These are phyloP conservation scores for Leucaena leucocephala DNA, from an alignment of 306 rosid species.

Conservation along the genomic window DNA sequence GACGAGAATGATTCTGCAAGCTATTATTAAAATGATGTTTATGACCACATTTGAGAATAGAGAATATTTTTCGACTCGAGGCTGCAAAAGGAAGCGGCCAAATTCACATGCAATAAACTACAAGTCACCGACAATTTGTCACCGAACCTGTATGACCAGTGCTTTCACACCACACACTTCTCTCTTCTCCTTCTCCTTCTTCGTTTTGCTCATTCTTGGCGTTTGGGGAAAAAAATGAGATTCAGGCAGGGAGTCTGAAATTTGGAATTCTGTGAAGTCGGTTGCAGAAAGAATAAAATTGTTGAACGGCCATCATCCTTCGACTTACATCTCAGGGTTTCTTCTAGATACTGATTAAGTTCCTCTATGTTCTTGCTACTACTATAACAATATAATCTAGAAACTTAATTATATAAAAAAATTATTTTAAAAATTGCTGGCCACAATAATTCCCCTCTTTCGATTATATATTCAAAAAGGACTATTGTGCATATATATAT, in stretches of 20 bases:
- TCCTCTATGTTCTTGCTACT: not conserved
- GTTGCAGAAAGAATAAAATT: not conserved
- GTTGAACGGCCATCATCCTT: not conserved
- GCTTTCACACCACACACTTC: not conserved
- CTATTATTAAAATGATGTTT: not conserved
- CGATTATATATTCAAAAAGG: not conserved
- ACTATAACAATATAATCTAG: not conserved
- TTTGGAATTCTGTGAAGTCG: not conserved
- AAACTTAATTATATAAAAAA: not conserved
- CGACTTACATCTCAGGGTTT: not conserved
- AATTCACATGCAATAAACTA: not conserved
- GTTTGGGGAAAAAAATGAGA: no score
- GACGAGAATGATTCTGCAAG: not conserved
- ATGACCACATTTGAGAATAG: not conserved
- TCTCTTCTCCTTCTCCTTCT: not conserved
- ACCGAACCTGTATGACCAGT: not conserved
- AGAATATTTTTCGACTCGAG: not conserved
- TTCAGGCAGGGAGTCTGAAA: no score
- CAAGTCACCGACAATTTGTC: not conserved
- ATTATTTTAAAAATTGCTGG: no score
- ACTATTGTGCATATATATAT: no score
- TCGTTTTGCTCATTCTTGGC: no score
- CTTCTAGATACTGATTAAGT: not conserved
- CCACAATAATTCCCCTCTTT: not conserved
- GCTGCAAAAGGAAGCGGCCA: not conserved